These are phyloP conservation scores for Coemansia sp. DNA, from an alignment of 192 early-diverging fungal species.

Conservation along the genomic window DNA sequence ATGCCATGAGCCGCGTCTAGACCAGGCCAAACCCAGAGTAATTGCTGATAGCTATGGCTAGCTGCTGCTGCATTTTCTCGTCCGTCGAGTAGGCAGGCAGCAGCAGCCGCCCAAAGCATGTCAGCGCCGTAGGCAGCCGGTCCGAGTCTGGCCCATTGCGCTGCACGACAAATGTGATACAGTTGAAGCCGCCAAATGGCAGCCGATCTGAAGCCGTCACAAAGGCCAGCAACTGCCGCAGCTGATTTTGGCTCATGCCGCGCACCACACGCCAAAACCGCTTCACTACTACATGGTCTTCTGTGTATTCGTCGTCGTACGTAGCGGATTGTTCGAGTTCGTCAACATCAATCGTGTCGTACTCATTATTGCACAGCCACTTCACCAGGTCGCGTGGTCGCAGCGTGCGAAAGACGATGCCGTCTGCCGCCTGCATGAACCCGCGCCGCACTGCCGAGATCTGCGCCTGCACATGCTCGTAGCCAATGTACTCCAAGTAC, in stretches of 20 bases:
- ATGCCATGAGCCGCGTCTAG: slow-evolving; percentile 36
- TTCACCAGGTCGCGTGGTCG: slow-evolving; percentile 74
- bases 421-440: slow-evolving; percentile 64
- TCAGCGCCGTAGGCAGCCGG: slow-evolving; percentile 83
- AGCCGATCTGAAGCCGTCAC: slow-evolving; percentile 92
- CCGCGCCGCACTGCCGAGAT: slow-evolving; percentile 80
- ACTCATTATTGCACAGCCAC: slow-evolving; percentile 64
- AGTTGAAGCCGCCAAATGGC: slow-evolving; percentile 78
- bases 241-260: slow-evolving; percentile 61
- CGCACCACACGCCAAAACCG: slow-evolving; percentile 87
- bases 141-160: slow-evolving; percentile 93
- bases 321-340: slow-evolving; percentile 71
- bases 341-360: slow-evolving; percentile 63
- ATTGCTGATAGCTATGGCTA: slow-evolving; percentile 90
- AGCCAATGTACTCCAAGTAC: slow-evolving; percentile 71
- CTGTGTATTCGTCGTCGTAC: slow-evolving; percentile 86
- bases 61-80: slow-evolving; percentile 72
- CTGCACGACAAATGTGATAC: slow-evolving; percentile 90
- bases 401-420: slow-evolving; percentile 41
- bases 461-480: slow-evolving; percentile 61
- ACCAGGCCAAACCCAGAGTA: slow-evolving; percentile 93
- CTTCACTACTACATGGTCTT: slow-evolving; percentile 66
- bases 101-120: slow-evolving; percentile 88
- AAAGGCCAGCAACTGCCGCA: slow-evolving; percentile 79
- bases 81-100: slow-evolving; percentile 80